Evolutionary conservation across 148 eudicot species (phyloP).

Genomic region (Nyssa sinensis): DNA sequence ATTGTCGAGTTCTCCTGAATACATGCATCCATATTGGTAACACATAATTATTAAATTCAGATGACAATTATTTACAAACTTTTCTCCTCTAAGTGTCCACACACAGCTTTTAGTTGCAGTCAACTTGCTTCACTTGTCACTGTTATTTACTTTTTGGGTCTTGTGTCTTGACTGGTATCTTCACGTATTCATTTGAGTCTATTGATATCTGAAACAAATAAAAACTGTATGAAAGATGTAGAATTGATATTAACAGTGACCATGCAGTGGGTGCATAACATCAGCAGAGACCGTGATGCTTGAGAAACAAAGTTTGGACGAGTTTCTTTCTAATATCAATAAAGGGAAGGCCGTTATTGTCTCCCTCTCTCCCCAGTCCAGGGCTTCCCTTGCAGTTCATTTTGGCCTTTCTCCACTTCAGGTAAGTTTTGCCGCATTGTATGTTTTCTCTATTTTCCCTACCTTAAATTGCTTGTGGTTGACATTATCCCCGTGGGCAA

Average conservation of each 20-base stretch:
- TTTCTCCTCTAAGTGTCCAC: background rate
- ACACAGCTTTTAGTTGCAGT: background rate
- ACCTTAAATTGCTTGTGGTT: background rate
- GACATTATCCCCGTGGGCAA: too few relatives aligned
- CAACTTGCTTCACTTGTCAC: background rate
- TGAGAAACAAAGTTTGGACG: conserved; percentile 96
- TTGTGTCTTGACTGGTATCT: background rate
- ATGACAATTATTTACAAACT: background rate
- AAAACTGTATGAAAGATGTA: background rate
- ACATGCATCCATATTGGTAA: background rate
- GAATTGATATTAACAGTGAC: conserved; percentile 14
- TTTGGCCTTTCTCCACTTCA: conserved; percentile 86
- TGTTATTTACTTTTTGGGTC: background rate
- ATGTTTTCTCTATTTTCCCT: background rate
- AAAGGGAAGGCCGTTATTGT: conserved; percentile 76
- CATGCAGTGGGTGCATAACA: conserved; percentile 92
- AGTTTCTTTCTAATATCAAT: conserved; percentile 69
- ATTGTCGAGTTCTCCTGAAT: background rate
- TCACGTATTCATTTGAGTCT: background rate
- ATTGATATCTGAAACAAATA: background rate
- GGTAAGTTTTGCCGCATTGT: conserved; percentile 31
- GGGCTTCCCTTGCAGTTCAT: conserved; percentile 91
- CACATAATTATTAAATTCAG: background rate
- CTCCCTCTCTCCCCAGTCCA: conserved; percentile 92
- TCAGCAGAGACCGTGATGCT: conserved; percentile 99